Conservation (phyloP, 2,329 filamentous ascomycete genomes). For the Sporothrix brasiliensis region DNA sequence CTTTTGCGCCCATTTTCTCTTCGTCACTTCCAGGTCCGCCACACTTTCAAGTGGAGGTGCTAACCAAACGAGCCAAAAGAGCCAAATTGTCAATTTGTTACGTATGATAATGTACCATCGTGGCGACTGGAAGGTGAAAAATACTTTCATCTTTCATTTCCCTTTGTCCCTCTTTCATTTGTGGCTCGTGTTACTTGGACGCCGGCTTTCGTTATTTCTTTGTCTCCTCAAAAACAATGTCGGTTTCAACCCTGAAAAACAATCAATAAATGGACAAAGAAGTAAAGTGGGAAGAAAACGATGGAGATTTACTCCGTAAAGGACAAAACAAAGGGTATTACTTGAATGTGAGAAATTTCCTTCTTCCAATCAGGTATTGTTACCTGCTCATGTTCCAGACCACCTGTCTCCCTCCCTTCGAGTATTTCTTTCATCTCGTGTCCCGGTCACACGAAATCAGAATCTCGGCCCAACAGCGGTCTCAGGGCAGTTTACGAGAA, state of each 20-base stretch:
- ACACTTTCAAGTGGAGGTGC: neutral
- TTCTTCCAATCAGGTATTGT: neutral
- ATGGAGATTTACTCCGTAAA: too few species aligned
- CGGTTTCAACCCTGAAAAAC: neutral
- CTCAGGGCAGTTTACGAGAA: neutral
- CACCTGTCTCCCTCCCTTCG: neutral
- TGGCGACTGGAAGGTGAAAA: neutral
- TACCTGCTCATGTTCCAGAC: neutral
- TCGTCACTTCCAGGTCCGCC: neutral
- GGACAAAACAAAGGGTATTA: neutral
- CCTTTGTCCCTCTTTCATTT: neutral
- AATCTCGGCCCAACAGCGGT: constrained; percentile 13
- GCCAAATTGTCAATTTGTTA: neutral
- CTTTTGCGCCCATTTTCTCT: neutral
- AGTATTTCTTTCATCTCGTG: neutral
- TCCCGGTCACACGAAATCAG: neutral
- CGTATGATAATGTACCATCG: constrained; percentile 14
- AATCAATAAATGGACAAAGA: neutral
- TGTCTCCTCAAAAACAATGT: neutral
- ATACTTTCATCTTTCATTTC: neutral
- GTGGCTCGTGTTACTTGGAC: neutral
- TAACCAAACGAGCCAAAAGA: neutral
- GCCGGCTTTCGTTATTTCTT: neutral
- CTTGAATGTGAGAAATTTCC: neutral
- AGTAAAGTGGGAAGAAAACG: constrained; percentile 1